Evolutionary conservation across 495 filamentous ascomycete genomes (phyloP).

Genomic region (Penicillium malachiteum): DNA sequence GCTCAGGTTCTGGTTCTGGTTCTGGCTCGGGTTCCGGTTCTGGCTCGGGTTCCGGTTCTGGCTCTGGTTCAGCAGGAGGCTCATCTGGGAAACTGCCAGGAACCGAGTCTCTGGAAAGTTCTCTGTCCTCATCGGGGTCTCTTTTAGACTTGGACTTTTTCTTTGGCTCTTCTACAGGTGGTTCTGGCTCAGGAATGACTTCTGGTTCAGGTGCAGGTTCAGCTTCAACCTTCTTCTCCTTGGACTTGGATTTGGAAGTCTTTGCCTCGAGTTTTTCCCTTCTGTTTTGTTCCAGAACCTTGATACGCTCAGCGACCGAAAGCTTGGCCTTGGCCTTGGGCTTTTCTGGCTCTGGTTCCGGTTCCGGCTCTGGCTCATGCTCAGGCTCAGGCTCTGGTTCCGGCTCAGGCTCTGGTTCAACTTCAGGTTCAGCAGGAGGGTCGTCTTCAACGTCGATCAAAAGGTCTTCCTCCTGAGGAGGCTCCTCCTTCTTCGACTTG

Average conservation of each 20-base stretch:
- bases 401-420: conserved; percentile 21
- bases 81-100: conserved; percentile 36
- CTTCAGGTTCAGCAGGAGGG: conserved; percentile 15
- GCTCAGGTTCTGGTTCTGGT: conserved; percentile 13
- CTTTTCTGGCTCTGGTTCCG: conserved; percentile 15
- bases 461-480: conserved; percentile 25
- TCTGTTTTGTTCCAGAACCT: conserved; percentile 44
- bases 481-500: conserved; percentile 33
- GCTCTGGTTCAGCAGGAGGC: conserved; percentile 5
- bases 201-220: conserved; percentile 33
- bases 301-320: conserved; percentile 50
- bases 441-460: conserved; percentile 36
- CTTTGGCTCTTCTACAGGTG: conserved; percentile 14
- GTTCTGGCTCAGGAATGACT: conserved; percentile 31
- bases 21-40: neutral
- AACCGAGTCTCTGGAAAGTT: conserved; percentile 26
- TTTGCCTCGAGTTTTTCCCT: conserved; percentile 41
- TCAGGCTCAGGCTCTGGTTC: conserved; percentile 19
- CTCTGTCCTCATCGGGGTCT: conserved; percentile 19
- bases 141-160: conserved; percentile 15
- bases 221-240: conserved; percentile 21
- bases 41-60: conserved; percentile 1
- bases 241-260: conserved; percentile 28
- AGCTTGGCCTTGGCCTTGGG: conserved; percentile 44
- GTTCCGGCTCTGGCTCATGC: conserved; percentile 20